A percentile compares a stretch with the other conserved stretches of the same genome.
Conservation (phyloP, 305 asterid genomes). For the Petunia hybrid region DNA sequence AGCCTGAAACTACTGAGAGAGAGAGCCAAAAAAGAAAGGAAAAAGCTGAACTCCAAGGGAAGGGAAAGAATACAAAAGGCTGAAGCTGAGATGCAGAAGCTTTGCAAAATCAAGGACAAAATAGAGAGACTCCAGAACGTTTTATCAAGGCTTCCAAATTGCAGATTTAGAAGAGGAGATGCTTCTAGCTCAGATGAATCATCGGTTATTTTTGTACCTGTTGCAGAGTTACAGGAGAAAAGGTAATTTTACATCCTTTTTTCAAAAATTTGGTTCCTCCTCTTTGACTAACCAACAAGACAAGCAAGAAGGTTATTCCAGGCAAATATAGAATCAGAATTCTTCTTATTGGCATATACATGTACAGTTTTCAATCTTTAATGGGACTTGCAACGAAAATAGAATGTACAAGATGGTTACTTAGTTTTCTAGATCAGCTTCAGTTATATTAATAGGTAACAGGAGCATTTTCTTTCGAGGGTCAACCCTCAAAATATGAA, state of each 20-base stretch:
- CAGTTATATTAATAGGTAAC: slow-evolving; percentile 10
- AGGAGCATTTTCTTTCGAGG: background rate
- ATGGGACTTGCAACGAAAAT: background rate
- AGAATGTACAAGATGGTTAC: slow-evolving; percentile 15
- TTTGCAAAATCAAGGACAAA: slow-evolving; percentile 73
- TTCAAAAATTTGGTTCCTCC: background rate
- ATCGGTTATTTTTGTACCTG: slow-evolving; percentile 66
- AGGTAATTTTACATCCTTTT: slow-evolving; percentile 16
- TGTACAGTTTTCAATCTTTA: slow-evolving; percentile 24
- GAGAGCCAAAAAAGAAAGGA: slow-evolving; percentile 67
- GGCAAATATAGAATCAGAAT: slow-evolving; percentile 21
- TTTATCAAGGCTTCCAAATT: slow-evolving; percentile 54
- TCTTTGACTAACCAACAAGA: slow-evolving; percentile 12
- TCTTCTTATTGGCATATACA: slow-evolving; percentile 26
- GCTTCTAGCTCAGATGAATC: slow-evolving; percentile 42
- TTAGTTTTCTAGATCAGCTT: background rate
- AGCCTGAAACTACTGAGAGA: slow-evolving; percentile 75
- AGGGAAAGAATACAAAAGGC: slow-evolving; percentile 45
- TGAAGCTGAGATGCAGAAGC: slow-evolving; percentile 74
- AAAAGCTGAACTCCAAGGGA: slow-evolving; percentile 47
- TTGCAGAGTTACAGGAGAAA: slow-evolving; percentile 81
- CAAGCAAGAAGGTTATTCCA: slow-evolving; percentile 20
- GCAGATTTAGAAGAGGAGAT: slow-evolving; percentile 41
- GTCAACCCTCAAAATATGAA: background rate
- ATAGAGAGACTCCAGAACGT: slow-evolving; percentile 61